Base-by-base conservation (phyloP, 192 early-diverging fungal genomes). In the Dissophora globulifera region DNA sequence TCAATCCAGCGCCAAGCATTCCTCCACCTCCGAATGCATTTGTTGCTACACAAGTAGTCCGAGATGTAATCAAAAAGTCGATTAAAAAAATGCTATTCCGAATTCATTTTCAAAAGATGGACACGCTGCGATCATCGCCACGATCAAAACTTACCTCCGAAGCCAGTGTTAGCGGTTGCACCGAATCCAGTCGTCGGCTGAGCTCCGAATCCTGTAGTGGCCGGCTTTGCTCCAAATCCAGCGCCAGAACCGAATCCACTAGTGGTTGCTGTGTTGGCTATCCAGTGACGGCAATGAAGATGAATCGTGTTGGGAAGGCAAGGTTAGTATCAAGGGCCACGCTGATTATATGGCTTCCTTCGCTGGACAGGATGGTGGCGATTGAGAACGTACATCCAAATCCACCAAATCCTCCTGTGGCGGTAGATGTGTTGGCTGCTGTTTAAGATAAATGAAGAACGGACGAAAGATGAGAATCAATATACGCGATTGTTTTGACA, bases 171-270 rank as follows among this genome's bases (percentile, higher is more conserved):
- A 26, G 69, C 42, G 22, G 61, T 16, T 3, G 60, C 38, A 15
- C 66, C 78, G 30, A 79, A 79, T 30, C 78, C 78, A 15, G 68
- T 32, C 9, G 67, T 19, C 6, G 66, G 50, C 26, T 66, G 58
- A 17, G 62, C 57, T 48, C 76, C 67, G 19, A 70, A 69, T 61
- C 67, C 68, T 48, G 78, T 23, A 8, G 67, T 61, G 2, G 62
- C 62, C 13, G 78, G 67, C 41, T 69, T 70, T 3, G 62, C 57
- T 19, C 78, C 78, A 31, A 79, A 79, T 29, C 67, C 78, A 35
- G 53, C 15, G 29, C 41, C 25, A 20, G 76, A 54, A 45, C 78
- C 78, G 32, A 79, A 79, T 45, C 78, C 78, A 32, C 67, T 56
- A 16, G 66, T 17, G 20, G 57, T 23, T 20, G 62, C 15, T 15